Evolutionary conservation across 2,329 filamentous ascomycete species (phyloP).

Genomic region (Colletotrichum graminicola): DNA sequence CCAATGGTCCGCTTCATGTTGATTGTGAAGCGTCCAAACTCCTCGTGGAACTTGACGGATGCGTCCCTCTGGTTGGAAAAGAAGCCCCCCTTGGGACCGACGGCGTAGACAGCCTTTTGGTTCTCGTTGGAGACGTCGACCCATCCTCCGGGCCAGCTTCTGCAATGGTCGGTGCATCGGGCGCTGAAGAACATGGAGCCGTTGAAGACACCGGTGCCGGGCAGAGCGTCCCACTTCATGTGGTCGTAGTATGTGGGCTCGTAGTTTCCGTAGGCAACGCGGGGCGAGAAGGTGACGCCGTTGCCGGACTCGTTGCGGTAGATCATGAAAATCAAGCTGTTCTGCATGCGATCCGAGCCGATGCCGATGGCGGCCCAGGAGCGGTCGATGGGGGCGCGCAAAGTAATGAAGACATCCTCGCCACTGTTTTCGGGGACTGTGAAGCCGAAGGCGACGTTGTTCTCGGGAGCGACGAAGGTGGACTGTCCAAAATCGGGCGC

Average conservation of each 20-base stretch:
- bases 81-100: slow-evolving; percentile 61
- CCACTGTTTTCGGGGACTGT: slow-evolving; percentile 61
- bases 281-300: slow-evolving; percentile 69
- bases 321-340: slow-evolving; percentile 66
- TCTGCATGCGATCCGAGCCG: slow-evolving; percentile 63
- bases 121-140: slow-evolving; percentile 63
- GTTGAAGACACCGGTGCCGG: slow-evolving; percentile 61
- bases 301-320: slow-evolving; percentile 61
- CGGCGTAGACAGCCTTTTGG: slow-evolving; percentile 67
- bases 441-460: slow-evolving; percentile 62
- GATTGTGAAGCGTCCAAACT: slow-evolving; percentile 67
- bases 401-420: slow-evolving; percentile 66
- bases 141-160: slow-evolving; percentile 62
- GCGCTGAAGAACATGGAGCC: slow-evolving; percentile 63
- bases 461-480: slow-evolving; percentile 59
- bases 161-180: slow-evolving; percentile 64
- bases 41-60: slow-evolving; percentile 63
- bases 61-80: slow-evolving; percentile 58
- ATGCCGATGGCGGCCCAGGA: slow-evolving; percentile 69
- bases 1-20: slow-evolving; percentile 67
- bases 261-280: slow-evolving; percentile 61
- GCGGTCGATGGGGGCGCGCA: slow-evolving; percentile 59
- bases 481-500: slow-evolving; percentile 52
- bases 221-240: slow-evolving; percentile 58
- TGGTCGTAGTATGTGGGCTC: slow-evolving; percentile 63